phyloP scores from a whole-genome alignment of 2,329 filamentous ascomycete species.

The Fusarium coffeatum region DNA sequence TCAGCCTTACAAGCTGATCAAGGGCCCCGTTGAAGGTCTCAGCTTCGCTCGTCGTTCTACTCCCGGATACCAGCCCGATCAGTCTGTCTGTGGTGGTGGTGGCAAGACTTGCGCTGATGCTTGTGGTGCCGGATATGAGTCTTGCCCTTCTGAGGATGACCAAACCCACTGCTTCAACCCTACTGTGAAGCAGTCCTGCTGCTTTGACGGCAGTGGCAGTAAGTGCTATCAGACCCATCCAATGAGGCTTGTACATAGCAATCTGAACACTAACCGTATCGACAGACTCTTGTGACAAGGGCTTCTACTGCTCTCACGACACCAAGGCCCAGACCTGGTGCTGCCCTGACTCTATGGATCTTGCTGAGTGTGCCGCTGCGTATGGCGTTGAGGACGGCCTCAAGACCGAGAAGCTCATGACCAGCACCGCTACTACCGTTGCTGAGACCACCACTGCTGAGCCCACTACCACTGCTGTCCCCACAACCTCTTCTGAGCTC shows the following conservation, averaged over 20 bases:
- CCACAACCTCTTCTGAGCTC: conserved; percentile 44
- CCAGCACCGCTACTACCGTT: conserved; percentile 39
- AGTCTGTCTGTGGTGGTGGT: conserved; percentile 58
- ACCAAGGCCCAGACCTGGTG: conserved; percentile 65
- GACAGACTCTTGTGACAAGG: conserved; percentile 68
- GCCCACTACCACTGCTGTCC: conserved; percentile 9
- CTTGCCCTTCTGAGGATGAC: conserved; percentile 62
- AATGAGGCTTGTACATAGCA: not conserved
- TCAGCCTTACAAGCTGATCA: conserved; percentile 54
- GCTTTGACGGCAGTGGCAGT: conserved; percentile 68
- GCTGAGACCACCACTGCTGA: conserved; percentile 26
- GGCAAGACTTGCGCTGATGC: conserved; percentile 66
- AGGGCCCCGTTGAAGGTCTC: conserved; percentile 53
- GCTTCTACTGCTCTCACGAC: conserved; percentile 73
- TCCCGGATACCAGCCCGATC: conserved; percentile 62
- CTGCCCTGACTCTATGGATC: conserved; percentile 67
- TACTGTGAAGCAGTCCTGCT: conserved; percentile 65
- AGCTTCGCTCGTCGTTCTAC: conserved; percentile 59
- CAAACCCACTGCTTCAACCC: conserved; percentile 70
- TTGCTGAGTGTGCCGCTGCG: conserved; percentile 65
- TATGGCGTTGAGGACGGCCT: conserved; percentile 62
- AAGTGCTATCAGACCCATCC: conserved; percentile 47
- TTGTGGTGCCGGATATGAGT: conserved; percentile 62
- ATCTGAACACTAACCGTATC: conserved; percentile 21
- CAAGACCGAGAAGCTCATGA: conserved; percentile 50